Percentiles rank a stretch among this genome's conserved stretches.
These are phyloP conservation scores for Straminergon stramineum DNA, from an alignment of 225 moss, liverwort and hornwort genomes.

Conservation along the genomic window DNA sequence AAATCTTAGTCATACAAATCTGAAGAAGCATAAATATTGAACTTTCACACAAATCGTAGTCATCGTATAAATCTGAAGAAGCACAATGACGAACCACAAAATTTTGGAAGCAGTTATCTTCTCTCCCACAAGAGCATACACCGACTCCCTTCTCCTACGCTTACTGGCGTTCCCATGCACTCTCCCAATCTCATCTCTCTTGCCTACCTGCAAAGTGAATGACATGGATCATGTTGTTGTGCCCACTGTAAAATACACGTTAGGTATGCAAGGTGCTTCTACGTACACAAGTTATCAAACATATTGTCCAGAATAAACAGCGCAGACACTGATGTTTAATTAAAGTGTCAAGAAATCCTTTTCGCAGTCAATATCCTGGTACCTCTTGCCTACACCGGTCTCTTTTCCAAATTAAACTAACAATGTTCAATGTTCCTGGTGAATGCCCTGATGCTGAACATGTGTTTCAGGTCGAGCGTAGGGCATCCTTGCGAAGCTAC, in stretches of 20 bases:
- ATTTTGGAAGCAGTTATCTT: conserved; percentile 59
- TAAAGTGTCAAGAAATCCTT: neutral
- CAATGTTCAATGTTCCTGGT: neutral
- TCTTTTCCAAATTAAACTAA: neutral
- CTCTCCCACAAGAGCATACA: conserved; percentile 58
- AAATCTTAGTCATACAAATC: neutral
- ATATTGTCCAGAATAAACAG: neutral
- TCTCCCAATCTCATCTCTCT: conserved; percentile 24
- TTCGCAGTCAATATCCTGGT: neutral
- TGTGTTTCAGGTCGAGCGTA: neutral
- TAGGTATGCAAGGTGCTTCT: neutral
- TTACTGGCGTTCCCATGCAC: conserved; percentile 33
- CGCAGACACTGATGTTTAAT: neutral
- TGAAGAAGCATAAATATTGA: neutral
- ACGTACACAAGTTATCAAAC: neutral
- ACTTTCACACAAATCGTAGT: neutral
- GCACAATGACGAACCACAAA: conserved; percentile 51
- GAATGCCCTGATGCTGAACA: neutral
- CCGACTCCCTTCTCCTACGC: conserved; percentile 54
- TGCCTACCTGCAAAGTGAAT: conserved; percentile 22
- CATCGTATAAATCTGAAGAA: conserved; percentile 2
- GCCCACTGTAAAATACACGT: neutral
- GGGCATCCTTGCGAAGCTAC: neutral
- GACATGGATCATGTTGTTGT: neutral
- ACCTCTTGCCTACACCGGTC: neutral